Evolutionary conservation across 2,329 filamentous ascomycete species (phyloP).

Genomic region (Dactylonectria macrodidyma): DNA sequence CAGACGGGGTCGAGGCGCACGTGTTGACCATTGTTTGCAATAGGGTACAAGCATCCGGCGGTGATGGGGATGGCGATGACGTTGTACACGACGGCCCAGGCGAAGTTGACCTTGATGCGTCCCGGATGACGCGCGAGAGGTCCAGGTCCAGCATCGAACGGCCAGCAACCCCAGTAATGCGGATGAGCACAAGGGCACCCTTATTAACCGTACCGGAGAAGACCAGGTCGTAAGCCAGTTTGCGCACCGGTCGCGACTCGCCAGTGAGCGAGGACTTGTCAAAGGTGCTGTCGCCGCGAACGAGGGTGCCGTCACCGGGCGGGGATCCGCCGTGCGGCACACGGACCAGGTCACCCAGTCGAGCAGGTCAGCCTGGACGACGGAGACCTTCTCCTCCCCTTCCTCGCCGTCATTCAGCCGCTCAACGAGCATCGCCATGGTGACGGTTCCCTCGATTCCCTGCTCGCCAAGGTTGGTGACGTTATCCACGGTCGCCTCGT

Average conservation of each 20-base stretch:
- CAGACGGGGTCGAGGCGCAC: slow-evolving; percentile 61
- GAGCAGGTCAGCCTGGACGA: too few species aligned
- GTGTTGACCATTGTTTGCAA: slow-evolving; percentile 58
- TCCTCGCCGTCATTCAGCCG: slow-evolving; percentile 80
- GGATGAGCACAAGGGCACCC: slow-evolving; percentile 72
- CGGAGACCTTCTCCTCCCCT: too few species aligned
- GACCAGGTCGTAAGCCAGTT: slow-evolving; percentile 73
- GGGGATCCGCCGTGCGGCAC: slow-evolving; percentile 87
- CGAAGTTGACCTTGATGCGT: slow-evolving; percentile 74
- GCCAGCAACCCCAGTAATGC: slow-evolving; percentile 75
- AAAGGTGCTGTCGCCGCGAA: slow-evolving; percentile 76
- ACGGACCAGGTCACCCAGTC: slow-evolving; percentile 65
- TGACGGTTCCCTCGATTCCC: too few species aligned
- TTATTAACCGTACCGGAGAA: slow-evolving; percentile 85
- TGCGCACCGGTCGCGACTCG: slow-evolving; percentile 78
- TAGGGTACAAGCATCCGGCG: slow-evolving; percentile 75
- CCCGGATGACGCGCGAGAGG: too few species aligned
- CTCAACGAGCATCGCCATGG: slow-evolving; percentile 73
- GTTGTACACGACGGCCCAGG: slow-evolving; percentile 78
- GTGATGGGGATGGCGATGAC: slow-evolving; percentile 75
- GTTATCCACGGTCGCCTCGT: too few species aligned
- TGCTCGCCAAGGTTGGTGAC: too few species aligned
- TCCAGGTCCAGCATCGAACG: slow-evolving; percentile 79
- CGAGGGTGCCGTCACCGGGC: slow-evolving; percentile 82
- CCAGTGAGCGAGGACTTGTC: slow-evolving; percentile 93